A percentile compares a stretch with the other conserved stretches of the same genome.
Evolutionary conservation across 1,284 basidiomycete genomes (phyloP).

Genomic region (Trametes sp.): DNA sequence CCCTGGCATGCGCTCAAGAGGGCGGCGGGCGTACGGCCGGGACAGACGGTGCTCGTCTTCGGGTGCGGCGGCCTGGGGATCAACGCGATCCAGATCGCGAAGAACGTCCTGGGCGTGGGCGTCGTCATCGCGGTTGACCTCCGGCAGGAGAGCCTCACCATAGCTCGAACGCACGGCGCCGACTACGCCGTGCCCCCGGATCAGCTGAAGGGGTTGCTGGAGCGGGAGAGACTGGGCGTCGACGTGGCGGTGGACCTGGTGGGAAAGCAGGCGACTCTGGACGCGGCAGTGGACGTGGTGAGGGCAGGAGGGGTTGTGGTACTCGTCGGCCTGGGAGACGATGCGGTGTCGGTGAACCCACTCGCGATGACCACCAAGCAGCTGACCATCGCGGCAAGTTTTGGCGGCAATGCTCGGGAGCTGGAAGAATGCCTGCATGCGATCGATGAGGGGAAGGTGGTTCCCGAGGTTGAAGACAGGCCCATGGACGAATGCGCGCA

Average conservation of each 20-base stretch:
- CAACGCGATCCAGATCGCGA: conserved; percentile 36
- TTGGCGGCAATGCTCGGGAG: conserved; percentile 29
- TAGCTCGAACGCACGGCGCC: conserved; percentile 29
- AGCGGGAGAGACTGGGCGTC: conserved; percentile 46
- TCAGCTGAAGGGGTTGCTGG: conserved; percentile 22
- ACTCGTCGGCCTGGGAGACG: conserved; percentile 27
- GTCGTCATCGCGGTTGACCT: conserved; percentile 32
- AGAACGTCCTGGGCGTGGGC: conserved; percentile 28
- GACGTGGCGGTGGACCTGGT: conserved; percentile 48
- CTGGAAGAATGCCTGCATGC: conserved; percentile 33
- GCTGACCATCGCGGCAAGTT: conserved; percentile 24
- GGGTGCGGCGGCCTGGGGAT: conserved; percentile 36
- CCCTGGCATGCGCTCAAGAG: conserved; percentile 34
- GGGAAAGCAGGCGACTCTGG: conserved; percentile 31
- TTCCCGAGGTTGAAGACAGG: conserved; percentile 31
- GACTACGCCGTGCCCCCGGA: conserved; percentile 30
- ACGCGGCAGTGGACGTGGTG: conserved; percentile 22
- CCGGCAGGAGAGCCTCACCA: conserved; percentile 24
- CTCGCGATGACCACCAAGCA: conserved; percentile 27
- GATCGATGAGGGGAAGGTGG: conserved; percentile 33
- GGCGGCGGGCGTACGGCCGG: conserved; percentile 23
- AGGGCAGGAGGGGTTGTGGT: conserved; percentile 29
- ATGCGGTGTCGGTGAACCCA: conserved; percentile 17
- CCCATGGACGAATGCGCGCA: conserved; percentile 28
- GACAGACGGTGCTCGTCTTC: conserved; percentile 34